Evolutionary conservation across 495 filamentous ascomycete genomes (phyloP), one percentile per base, ranked within the genome.

Genomic region (Aspergillus homomorphus): DNA sequence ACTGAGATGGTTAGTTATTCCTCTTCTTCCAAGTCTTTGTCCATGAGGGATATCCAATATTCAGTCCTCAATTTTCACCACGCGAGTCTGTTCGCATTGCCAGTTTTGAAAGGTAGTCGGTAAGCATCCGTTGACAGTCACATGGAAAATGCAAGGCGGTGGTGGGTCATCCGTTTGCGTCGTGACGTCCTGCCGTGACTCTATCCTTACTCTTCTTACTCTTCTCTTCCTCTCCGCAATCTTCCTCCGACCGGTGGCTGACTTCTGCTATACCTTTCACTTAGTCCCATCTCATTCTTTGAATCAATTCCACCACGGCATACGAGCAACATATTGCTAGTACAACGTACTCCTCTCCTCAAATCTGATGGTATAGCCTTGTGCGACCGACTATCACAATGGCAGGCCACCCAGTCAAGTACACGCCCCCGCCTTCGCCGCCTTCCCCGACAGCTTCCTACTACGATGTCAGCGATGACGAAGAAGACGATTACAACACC

Each of bases 391-490:
- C 21, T 28, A 49, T 50, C 45, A 21, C 50, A 58, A 75, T 75
- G 67, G 64, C 71, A 57, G 65, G 59, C 58, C 59, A 65, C 15
- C 58, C 52, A 43, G 54, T 68, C 54, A 70, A 76, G 63, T 77
- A 68, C 63, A 79, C 76, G 18, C 74, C 75, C 61, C 75, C 76
- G 52, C 66, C 76, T 10, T 73, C 76, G 45, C 83, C 83, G 38
- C 78, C 82, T 6, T 97, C 94, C 21, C 92, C 95, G 6, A 80
- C 90, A 0, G 92, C 89, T 16, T 96, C 91, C 60, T 96, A 92
- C 79, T 98, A 96, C 82, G 94, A 92, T 65, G 80, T 97, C 77
- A 96, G 92, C 71, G 94, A 98, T 74, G 91, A 96, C 60, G 91
- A 96, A 48, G 95, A 98, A 73, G 87, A 85, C 62, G 94, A 92